Base-by-base conservation (phyloP, 1,139 yeast species). In the Suhomyces bribrorum region DNA sequence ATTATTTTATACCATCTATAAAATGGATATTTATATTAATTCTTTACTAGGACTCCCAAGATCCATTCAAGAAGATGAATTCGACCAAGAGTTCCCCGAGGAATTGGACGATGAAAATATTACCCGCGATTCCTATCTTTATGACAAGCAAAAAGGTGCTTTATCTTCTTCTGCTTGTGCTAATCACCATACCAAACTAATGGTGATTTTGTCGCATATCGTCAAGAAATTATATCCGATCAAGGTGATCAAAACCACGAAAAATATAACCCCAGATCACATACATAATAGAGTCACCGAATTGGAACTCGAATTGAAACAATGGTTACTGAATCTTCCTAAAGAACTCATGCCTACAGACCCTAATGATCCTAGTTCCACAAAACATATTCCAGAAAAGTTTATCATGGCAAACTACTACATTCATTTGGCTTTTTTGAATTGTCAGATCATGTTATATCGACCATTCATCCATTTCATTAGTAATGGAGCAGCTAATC, bases 381-480 rank as follows among this genome's bases (percentile, higher is more conserved):
- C 50, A 16, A 44, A 49, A 14, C 43, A 82, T 17, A 77, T 86
- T 5, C 76, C 86, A n/a, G 79, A 81, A 49, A 69, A 69, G 50
- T 83, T 81, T 54, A 61, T 77, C 33, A 77, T 86, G 57, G 95
- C 95, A 1, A 87, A 87, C 59, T 75, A 86, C 48, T 68, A 88
- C 36, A 66, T 89, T 14, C 92, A 87, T 54, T 66, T 89, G 37
- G 79, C 95, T 5, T 88, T 85, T 48, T 69, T 89, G 41, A 94
- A 88, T 56, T 87, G 89, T 44, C 90, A 86, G 57, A 81, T 89
- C 38, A 85, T 88, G 56, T 68, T 89, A 16, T 90, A 90, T 57
- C 77, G 97, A 37, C 97, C 97, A 1, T 89, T 88, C 57, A 87
- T 89, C 49, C 97, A 89, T 64, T 88, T 84, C 57, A 76, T 87